These are phyloP conservation scores for Plasmodium gonderi DNA, from an alignment of 169 alveolate genomes.

Conservation along the genomic window DNA sequence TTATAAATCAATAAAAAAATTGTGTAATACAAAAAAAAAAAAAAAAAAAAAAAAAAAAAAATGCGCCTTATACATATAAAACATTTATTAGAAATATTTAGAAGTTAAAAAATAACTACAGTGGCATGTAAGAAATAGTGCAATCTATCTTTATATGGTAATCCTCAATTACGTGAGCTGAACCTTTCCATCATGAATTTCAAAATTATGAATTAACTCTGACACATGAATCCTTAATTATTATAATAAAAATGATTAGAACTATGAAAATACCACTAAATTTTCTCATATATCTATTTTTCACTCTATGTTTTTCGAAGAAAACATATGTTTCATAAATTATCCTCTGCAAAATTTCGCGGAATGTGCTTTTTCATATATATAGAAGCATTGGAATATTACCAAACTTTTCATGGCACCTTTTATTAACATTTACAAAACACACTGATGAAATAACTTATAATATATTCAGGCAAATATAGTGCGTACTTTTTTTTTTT, in stretches of 20 bases:
- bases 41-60: neutral
- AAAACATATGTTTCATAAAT: neutral
- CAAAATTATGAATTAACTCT: no score
- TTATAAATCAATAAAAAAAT: neutral
- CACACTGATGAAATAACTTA: neutral
- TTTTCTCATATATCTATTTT: neutral
- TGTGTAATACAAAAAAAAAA: neutral
- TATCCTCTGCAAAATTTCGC: neutral
- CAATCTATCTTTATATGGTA: neutral
- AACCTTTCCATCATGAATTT: no score
- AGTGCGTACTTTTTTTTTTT: neutral
- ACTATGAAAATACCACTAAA: neutral
- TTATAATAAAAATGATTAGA: neutral
- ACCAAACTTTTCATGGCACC: neutral
- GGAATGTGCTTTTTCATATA: neutral
- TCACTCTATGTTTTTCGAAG: neutral
- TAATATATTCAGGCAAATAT: neutral
- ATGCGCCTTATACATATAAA: no score
- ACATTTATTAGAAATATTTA: no score
- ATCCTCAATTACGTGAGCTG: no score
- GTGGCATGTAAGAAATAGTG: neutral
- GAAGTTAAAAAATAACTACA: no score
- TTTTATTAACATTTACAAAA: neutral
- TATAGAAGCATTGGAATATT: neutral
- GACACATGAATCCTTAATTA: no score